Percentiles rank a stretch among this genome's conserved stretches.
phyloP scores from a whole-genome alignment of 2,329 filamentous ascomycete genomes.

The Botrytis porri region DNA sequence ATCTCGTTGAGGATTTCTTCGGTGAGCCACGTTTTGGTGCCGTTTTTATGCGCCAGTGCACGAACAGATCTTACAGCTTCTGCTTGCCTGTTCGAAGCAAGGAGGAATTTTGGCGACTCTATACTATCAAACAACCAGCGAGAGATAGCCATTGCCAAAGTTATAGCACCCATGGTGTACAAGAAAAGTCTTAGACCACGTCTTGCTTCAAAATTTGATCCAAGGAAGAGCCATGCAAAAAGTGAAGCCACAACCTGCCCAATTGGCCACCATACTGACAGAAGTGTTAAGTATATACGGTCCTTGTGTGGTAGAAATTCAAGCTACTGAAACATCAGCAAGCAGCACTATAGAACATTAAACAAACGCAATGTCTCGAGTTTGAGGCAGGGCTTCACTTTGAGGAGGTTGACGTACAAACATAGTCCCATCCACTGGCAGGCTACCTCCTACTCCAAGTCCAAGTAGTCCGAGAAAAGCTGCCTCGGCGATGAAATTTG shows the following conservation, averaged over 20 bases:
- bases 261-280: conserved; percentile 86
- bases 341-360: background rate
- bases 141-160: conserved; percentile 72
- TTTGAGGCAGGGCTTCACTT: background rate
- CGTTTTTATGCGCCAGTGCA: conserved; percentile 71
- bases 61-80: conserved; percentile 80
- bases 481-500: conserved; percentile 65
- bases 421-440: conserved; percentile 15
- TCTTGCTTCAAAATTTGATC: conserved; percentile 47
- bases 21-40: conserved; percentile 70
- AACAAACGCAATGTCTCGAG: background rate
- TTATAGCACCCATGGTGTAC: conserved; percentile 67
- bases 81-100: conserved; percentile 70
- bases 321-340: conserved; percentile 40
- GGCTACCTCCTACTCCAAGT: conserved; percentile 62
- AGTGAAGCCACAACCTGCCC: conserved; percentile 72
- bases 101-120: conserved; percentile 81
- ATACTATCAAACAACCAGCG: conserved; percentile 79
- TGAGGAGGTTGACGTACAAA: conserved; percentile 6
- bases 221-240: conserved; percentile 74
- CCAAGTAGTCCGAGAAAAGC: conserved; percentile 59
- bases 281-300: conserved; percentile 70
- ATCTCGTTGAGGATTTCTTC: conserved; percentile 63
- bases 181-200: conserved; percentile 77
- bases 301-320: conserved; percentile 77